phyloP scores from a whole-genome alignment of 805 yeast species.

The Candida argentea region DNA sequence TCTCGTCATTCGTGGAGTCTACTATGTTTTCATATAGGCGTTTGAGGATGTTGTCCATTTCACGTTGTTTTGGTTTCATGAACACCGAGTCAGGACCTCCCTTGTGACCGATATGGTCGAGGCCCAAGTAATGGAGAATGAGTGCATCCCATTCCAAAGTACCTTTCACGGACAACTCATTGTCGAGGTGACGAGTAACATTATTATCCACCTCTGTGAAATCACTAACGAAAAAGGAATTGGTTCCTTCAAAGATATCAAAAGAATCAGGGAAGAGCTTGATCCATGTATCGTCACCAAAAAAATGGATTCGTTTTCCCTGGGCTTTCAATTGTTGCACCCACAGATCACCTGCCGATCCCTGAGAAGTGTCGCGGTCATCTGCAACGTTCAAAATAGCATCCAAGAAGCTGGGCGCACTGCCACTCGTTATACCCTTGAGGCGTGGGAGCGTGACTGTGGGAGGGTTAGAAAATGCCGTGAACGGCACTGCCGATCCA shows the following conservation, averaged over 20 bases:
- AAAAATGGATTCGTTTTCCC: constrained; percentile 56
- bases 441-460: constrained; percentile 92
- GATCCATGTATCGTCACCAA: constrained; percentile 97
- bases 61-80: constrained; percentile 76
- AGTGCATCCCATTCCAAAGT: constrained; percentile 66
- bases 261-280: constrained; percentile 74
- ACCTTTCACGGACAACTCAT: constrained; percentile 33
- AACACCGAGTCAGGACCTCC: constrained; percentile 79
- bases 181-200: constrained; percentile 77
- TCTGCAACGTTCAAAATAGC: constrained; percentile 92
- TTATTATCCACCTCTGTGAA: constrained; percentile 89
- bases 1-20: constrained; percentile 10
- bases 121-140: constrained; percentile 82
- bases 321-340: constrained; percentile 47
- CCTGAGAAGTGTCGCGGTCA: constrained; percentile 46
- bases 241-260: constrained; percentile 68
- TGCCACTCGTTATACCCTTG: constrained; percentile 90
- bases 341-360: constrained; percentile 79
- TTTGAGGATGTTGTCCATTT: constrained; percentile 68
- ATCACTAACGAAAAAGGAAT: constrained; percentile 90
- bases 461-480: constrained; percentile 91
- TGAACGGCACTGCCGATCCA: constrained; percentile 76
- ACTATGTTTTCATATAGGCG: constrained; percentile 32
- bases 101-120: constrained; percentile 97
- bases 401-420: constrained; percentile 88